phyloP scores from a whole-genome alignment of 805 yeast genomes.

The Priceomyces melissophilus region DNA sequence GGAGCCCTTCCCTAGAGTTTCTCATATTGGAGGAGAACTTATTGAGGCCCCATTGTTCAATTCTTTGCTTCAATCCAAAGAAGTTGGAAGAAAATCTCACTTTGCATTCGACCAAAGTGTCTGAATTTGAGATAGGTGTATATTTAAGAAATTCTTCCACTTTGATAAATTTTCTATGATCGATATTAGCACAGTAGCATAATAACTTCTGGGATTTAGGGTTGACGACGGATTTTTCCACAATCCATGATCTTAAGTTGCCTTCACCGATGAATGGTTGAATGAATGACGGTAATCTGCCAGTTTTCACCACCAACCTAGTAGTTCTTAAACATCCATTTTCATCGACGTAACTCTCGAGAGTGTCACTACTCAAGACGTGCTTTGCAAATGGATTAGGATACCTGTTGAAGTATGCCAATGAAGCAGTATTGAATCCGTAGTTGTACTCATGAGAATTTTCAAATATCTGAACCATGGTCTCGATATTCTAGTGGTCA shows the following conservation, averaged over 20 bases:
- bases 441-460: slow-evolving; percentile 28
- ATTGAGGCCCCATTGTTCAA: slow-evolving; percentile 78
- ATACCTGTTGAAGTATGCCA: slow-evolving; percentile 62
- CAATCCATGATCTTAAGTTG: slow-evolving; percentile 66
- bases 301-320: slow-evolving; percentile 70
- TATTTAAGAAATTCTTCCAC: slow-evolving; percentile 76
- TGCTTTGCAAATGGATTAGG: slow-evolving; percentile 83
- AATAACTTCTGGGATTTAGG: slow-evolving; percentile 51
- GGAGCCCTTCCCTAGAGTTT: slow-evolving; percentile 69
- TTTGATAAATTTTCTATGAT: slow-evolving; percentile 72
- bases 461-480: slow-evolving; percentile 38
- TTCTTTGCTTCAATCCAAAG: slow-evolving; percentile 61
- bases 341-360: slow-evolving; percentile 54
- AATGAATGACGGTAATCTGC: slow-evolving; percentile 77
- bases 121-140: slow-evolving; percentile 11
- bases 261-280: slow-evolving; percentile 69
- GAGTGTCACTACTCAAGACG: slow-evolving; percentile 78
- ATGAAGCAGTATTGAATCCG: slow-evolving; percentile 68
- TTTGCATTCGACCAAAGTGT: slow-evolving; percentile 49
- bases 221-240: slow-evolving; percentile 75
- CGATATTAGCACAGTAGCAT: slow-evolving; percentile 78
- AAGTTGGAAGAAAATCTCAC: slow-evolving; percentile 75
- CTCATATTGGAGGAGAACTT: slow-evolving; percentile 65
- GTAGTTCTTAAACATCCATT: slow-evolving; percentile 69
- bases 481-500: neutral